Percentiles rank a stretch among this genome's conserved stretches.
Conservation (phyloP, 2,329 filamentous ascomycete species). For the Immersiporthe knoxdaviesiana region DNA sequence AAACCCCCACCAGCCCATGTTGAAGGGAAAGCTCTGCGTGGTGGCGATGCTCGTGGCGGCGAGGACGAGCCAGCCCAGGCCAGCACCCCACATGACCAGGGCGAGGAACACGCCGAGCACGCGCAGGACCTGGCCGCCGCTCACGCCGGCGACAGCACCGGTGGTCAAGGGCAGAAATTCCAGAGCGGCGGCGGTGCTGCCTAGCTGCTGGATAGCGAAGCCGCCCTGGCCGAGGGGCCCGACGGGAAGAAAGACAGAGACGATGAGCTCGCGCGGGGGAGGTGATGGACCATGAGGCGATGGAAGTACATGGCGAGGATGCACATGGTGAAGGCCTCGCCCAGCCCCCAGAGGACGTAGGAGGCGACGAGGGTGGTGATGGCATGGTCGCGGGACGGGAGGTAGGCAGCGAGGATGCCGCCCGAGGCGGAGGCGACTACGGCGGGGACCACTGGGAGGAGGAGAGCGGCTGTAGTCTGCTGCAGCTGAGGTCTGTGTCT, state of each 20-base stretch:
- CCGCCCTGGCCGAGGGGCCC: constrained; percentile 66
- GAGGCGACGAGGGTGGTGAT: constrained; percentile 65
- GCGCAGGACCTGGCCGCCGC: constrained; percentile 35
- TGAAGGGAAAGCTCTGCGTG: constrained; percentile 44
- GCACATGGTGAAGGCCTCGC: constrained; percentile 60
- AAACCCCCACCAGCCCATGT: constrained; percentile 46
- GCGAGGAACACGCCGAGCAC: constrained; percentile 49
- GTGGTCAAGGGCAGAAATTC: neutral
- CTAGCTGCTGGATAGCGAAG: constrained; percentile 50
- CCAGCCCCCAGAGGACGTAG: constrained; percentile 72
- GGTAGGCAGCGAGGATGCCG: constrained; percentile 63
- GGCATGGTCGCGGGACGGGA: constrained; percentile 58
- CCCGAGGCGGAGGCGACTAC: constrained; percentile 68
- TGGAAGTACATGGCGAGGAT: constrained; percentile 72
- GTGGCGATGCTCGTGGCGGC: constrained; percentile 37
- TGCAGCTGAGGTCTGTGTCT: constrained; percentile 42
- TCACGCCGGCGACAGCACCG: neutral
- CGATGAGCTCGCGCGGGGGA: constrained; percentile 69
- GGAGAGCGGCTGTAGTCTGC: constrained; percentile 61
- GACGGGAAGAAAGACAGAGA: constrained; percentile 64
- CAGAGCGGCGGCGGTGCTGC: constrained; percentile 1
- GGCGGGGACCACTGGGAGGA: constrained; percentile 64
- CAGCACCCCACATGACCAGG: constrained; percentile 42
- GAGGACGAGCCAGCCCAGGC: constrained; percentile 41
- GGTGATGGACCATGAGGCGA: constrained; percentile 66